Evolutionary conservation across 345 rosid genomes (phyloP).

Genomic region (Rubroshorea leprosula): DNA sequence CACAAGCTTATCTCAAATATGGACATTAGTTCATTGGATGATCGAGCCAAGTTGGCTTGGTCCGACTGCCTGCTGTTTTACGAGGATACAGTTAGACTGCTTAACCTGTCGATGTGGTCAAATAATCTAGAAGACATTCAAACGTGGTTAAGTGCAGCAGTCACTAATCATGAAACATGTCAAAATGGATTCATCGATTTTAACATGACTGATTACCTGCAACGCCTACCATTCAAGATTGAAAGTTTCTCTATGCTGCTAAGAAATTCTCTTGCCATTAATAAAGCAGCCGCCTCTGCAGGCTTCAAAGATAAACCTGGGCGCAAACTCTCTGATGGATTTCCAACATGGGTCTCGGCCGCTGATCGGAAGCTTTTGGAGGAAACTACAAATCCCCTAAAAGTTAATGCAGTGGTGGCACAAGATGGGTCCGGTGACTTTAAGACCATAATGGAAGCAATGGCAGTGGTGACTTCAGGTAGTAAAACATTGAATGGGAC

Average conservation of each 20-base stretch:
- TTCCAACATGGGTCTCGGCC: conserved; percentile 30
- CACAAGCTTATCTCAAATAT: conserved; percentile 37
- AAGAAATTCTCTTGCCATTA: too few relatives aligned
- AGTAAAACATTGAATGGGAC: too few relatives aligned
- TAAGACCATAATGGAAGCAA: conserved; percentile 32
- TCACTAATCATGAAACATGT: conserved; percentile 70
- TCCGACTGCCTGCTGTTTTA: conserved; percentile 63
- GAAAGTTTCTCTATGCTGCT: too few relatives aligned
- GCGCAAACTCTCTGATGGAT: too few relatives aligned
- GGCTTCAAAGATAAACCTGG: too few relatives aligned
- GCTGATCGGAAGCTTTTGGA: conserved; percentile 38
- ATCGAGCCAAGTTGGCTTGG: conserved; percentile 52
- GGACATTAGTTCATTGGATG: conserved; percentile 34
- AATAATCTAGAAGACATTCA: conserved; percentile 40
- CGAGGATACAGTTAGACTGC: conserved; percentile 41
- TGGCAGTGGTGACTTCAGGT: too few relatives aligned
- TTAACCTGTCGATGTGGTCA: conserved; percentile 46
- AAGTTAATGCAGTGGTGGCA: conserved; percentile 39
- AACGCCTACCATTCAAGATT: conserved; percentile 33
- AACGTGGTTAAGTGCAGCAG: conserved; percentile 74
- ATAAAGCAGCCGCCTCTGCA: too few relatives aligned
- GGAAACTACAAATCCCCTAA: conserved; percentile 8
- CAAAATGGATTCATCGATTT: conserved; percentile 62
- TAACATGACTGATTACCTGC: conserved; percentile 31
- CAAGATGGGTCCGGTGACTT: conserved; percentile 43